Evolutionary conservation across 805 yeast genomes (phyloP), one percentile per base, ranked within the genome.

Genomic region (Cyberlindnera subsufficiens): DNA sequence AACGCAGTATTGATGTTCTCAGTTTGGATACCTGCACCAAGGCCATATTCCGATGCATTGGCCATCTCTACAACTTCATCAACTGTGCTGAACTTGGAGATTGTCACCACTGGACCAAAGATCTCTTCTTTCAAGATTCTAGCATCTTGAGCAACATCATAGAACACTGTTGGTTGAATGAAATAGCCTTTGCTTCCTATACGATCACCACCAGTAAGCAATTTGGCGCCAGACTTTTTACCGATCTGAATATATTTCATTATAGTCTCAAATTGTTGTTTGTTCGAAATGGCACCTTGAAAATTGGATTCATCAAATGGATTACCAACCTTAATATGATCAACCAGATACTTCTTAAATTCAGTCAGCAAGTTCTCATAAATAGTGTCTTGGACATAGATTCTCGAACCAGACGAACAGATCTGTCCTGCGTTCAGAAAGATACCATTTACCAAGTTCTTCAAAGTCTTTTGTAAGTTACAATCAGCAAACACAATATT

Each of bases 361-460:
- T 72, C 75, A 30, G 67, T 66, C 39, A 82, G 63, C 38, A 83
- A 69, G 50, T 72, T 69, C 52, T 83, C 88, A 63, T 84, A 82
- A 46, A 81, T 71, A 30, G 75, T 82, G 51, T 79, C 87, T 66
- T 84, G 90, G 48, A 84, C 75, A 60, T 77, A 82, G 45, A 84
- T 70, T 75, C 93, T 80, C 31, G 90, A 82, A 61, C 90, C 90
- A 37, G 90, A 86, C 55, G 85, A 79, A 63, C 91, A 84, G 45
- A 84, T 86, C 68, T 84, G 89, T 66, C 90, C 91, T 50, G 88
- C 81, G 67, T 83, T 83, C 69, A 73, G 77, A 71, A 82, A 82
- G 56, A 84, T 84, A 70, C 88, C 88, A 39, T 73, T 65, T 40
- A 78, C 70, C 55, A 82, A 72, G 59, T 74, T 72, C 43, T 69